Evolutionary conservation across 2,329 filamentous ascomycete species (phyloP).

Genomic region (Chaetomium globosum): DNA sequence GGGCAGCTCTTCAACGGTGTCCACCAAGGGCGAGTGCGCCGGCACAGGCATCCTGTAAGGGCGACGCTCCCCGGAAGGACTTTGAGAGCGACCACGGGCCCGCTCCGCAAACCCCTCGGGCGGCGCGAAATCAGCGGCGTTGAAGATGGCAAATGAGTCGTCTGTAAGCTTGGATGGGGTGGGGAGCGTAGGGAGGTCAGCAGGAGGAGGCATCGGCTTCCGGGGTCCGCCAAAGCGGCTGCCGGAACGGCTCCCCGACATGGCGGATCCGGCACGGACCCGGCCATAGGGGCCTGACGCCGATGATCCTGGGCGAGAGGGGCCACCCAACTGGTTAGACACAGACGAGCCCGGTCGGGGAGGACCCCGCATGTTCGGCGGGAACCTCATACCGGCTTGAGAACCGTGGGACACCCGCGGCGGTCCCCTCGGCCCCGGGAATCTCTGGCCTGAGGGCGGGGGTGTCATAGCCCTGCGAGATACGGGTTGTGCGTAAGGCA

Average conservation of each 20-base stretch:
- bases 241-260: conserved; percentile 51
- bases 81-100: conserved; percentile 68
- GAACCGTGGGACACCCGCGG: conserved; percentile 50
- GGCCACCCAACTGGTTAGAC: conserved; percentile 35
- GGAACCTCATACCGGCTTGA: conserved; percentile 52
- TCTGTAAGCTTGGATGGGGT: conserved; percentile 84
- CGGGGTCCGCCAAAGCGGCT: conserved; percentile 45
- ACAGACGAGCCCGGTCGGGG: conserved; percentile 43
- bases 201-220: conserved; percentile 68
- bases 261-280: conserved; percentile 55
- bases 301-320: conserved; percentile 62
- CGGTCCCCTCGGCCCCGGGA: conserved; percentile 46
- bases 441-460: conserved; percentile 64
- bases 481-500: conserved; percentile 82
- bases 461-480: conserved; percentile 94
- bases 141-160: conserved; percentile 70
- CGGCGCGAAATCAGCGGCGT: conserved; percentile 83
- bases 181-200: conserved; percentile 73
- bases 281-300: conserved; percentile 50
- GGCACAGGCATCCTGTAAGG: conserved; percentile 76
- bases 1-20: conserved; percentile 83
- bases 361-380: conserved; percentile 47
- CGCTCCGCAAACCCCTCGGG: conserved; percentile 68
- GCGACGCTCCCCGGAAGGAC: conserved; percentile 63
- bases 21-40: conserved; percentile 75